Base-by-base conservation (phyloP, 2,329 filamentous ascomycete genomes). In the Dryadomyces quercivorus region DNA sequence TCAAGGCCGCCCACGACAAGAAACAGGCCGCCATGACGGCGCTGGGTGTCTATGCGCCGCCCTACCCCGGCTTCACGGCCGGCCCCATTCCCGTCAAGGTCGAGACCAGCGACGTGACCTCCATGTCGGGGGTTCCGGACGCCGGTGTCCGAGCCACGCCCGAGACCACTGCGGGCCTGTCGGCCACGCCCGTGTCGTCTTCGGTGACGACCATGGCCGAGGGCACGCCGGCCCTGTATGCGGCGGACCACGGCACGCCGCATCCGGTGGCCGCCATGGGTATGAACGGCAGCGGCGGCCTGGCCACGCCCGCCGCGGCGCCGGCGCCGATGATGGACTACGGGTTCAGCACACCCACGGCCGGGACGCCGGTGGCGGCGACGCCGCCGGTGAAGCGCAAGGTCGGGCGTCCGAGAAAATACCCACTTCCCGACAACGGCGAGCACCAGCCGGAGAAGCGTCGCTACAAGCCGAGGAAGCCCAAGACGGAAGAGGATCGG, bases 341-440 rank as follows among this genome's bases (percentile, higher is more conserved):
- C 2, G 16, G 12, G 46, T 22, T n/a, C 7, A 3, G 10, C 4
- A 10, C 8, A 65, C 72, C 75, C 58, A 66, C 70, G 45, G 72
- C 74, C 59, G 75, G 77, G 57, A 67, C 66, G 60, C 74, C 72
- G 22, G 75, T 74, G 66, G 75, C 78, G 64, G 75, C 73, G 5
- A 75, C 78, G 56, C 75, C 74, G 31, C 76, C 75, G 13, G 67
- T 76, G 54, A 85, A 85, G 69, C 74, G 81, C 45, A 84, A 83
- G 59, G 81, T 85, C 43, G 82, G 82, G 8, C 76, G 82, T 31
- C 82, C 81, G 1, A 71, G 81, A 57, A 85, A 85, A 62, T 78
- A 84, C 59, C 80, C 81, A 5, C 62, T 77, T 12, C 78, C 78
- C 5, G 81, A 84, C 44, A 72, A 76, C n/a, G 72, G 67, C 8